Evolutionary conservation across 257 asterid species (phyloP).

Genomic region (Solanum tacnaense): DNA sequence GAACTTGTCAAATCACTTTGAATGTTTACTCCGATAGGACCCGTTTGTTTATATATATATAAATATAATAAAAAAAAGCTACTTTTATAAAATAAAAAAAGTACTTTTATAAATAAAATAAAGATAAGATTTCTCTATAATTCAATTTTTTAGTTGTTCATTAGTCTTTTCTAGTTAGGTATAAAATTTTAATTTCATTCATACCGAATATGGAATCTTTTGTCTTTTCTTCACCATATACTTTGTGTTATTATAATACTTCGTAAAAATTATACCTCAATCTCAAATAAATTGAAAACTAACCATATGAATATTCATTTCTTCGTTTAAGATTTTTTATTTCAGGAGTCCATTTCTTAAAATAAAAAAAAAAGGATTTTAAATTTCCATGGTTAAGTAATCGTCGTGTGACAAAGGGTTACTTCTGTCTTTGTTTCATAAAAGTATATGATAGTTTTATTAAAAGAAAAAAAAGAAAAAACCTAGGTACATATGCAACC

Average conservation of each 20-base stretch:
- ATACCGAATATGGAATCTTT: not conserved
- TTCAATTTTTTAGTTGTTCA: not conserved
- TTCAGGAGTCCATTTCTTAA: too few relatives aligned
- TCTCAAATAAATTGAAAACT: too few relatives aligned
- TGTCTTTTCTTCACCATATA: not conserved
- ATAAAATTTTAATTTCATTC: not conserved
- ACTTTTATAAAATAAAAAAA: too few relatives aligned
- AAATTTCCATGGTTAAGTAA: not conserved
- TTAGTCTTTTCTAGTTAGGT: not conserved
- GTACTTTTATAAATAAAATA: too few relatives aligned
- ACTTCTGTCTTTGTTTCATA: not conserved
- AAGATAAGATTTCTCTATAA: not conserved
- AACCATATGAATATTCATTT: too few relatives aligned
- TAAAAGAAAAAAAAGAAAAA: not conserved
- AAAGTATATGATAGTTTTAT: not conserved
- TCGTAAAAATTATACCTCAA: too few relatives aligned
- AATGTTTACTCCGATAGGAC: not conserved
- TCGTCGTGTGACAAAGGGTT: not conserved
- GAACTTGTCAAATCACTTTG: not conserved
- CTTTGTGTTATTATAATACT: not conserved
- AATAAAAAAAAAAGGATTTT: too few relatives aligned
- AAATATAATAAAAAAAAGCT: too few relatives aligned
- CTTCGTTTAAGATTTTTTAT: too few relatives aligned
- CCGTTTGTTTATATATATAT: not conserved
- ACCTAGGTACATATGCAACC: not conserved